Evolutionary conservation across 352 stramenopile genomes (phyloP), one percentile per base, ranked within the genome.

Genomic region (Phytophthora uliginosa): DNA sequence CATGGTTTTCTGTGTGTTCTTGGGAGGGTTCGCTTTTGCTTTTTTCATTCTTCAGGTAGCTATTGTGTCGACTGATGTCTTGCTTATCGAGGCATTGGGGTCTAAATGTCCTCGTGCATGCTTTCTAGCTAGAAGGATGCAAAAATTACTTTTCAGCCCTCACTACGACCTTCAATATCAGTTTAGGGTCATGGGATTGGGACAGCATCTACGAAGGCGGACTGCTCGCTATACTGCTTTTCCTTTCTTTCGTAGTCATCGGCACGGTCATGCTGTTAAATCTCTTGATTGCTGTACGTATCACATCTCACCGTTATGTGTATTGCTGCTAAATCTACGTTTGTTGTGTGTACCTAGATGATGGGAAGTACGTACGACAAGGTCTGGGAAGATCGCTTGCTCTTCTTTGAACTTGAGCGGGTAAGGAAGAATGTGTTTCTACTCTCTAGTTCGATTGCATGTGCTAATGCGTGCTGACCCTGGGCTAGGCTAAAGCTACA

Each of bases 341-440:
- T 50, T 56, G 20, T 34, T 52, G 28, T 53, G 24, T 34, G 9
- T 20, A 34, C 56, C 13, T 60, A 95, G 88, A 94, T 95, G 88
- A 81, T 94, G 50, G 88, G 86, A 9, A 93, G 92, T 65, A 95
- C 86, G 8, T 95, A 95, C 77, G 84, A 95, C 77, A 93, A 95
- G 45, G 84, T 95, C 7, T 94, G 86, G 86, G 88, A 93, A 77
- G 86, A 95, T 59, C 84, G 84, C 0, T 59, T 95, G 56, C 77
- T 93, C 7, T 95, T 94, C 57, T 95, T 93, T 57, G 85, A 93
- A 53, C 82, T 95, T 12, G 88, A 95, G 48, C 76, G 86, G 66
- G 88, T 94, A 79, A 47, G 24, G 73, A 20, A 31, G 42, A 47
- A 61, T 31, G 42, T 26, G 51, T 2, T 15, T 45, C 26, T 59